Conservation (phyloP, 2,329 filamentous ascomycete species). For the Fusarium humuli region DNA sequence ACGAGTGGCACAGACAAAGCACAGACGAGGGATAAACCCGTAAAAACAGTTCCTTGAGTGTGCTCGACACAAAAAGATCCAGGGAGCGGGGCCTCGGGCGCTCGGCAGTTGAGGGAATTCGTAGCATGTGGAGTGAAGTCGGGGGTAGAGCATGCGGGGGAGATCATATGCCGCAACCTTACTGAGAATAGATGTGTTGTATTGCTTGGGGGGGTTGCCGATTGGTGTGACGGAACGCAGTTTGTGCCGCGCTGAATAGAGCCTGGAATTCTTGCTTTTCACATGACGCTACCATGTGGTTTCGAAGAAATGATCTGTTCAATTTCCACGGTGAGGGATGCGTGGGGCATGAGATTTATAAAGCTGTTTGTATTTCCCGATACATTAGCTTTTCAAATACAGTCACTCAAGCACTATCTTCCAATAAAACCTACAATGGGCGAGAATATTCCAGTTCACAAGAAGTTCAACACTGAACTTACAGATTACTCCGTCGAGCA, state of each 20-base stretch:
- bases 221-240: no score
- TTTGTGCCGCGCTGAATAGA: no score
- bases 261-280: no score
- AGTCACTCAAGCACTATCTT: no score
- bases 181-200: no score
- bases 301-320: no score
- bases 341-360: no score
- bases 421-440: conserved; percentile 22
- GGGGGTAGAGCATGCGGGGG: not conserved
- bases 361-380: no score
- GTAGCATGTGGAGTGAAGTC: not conserved
- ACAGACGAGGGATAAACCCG: not conserved
- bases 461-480: conserved; percentile 57
- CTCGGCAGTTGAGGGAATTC: conserved; percentile 21
- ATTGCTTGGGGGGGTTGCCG: no score
- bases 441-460: conserved; percentile 41
- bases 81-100: conserved; percentile 21
- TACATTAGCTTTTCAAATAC: no score
- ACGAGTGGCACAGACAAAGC: not conserved
- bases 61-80: not conserved
- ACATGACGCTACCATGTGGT: no score
- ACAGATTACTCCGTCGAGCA: conserved; percentile 53
- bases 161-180: not conserved
- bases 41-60: not conserved
- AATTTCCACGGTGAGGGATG: no score